phyloP scores from a whole-genome alignment of 805 yeast species.

The Lipomyces lipofer region DNA sequence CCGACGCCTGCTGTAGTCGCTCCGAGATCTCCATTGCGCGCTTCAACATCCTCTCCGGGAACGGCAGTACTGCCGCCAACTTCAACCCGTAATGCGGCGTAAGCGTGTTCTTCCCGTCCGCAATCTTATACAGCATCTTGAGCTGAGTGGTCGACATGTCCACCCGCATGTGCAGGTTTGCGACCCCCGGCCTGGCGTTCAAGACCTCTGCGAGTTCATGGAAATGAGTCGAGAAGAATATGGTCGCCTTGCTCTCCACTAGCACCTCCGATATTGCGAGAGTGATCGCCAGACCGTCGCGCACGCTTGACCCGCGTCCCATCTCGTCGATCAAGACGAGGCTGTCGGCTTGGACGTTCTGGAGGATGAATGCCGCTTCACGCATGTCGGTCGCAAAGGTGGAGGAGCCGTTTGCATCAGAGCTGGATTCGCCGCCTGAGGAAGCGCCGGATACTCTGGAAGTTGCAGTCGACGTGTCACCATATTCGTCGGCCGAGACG shows the following conservation, averaged over 20 bases:
- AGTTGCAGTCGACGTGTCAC: constrained; percentile 39
- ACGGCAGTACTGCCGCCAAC: constrained; percentile 16
- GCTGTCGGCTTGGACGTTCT: constrained; percentile 38
- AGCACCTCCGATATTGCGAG: constrained; percentile 47
- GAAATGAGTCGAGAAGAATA: constrained; percentile 51
- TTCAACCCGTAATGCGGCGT: constrained; percentile 17
- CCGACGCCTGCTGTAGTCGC: not conserved
- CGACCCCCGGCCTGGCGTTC: constrained; percentile 41
- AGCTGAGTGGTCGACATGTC: constrained; percentile 22
- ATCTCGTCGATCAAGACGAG: constrained; percentile 56
- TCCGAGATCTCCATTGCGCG: constrained; percentile 14
- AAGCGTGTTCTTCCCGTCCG: constrained; percentile 10
- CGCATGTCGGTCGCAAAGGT: constrained; percentile 51
- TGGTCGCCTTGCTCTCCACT: constrained; percentile 36
- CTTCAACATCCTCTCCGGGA: constrained; percentile 10
- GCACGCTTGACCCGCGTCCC: constrained; percentile 54
- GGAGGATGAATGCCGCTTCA: constrained; percentile 49
- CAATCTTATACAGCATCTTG: constrained; percentile 24
- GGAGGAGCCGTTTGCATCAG: constrained; percentile 42
- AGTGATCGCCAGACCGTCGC: constrained; percentile 57
- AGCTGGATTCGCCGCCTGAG: constrained; percentile 43
- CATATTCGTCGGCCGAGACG: constrained; percentile 18
- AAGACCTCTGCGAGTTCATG: constrained; percentile 45
- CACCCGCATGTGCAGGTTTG: constrained; percentile 44
- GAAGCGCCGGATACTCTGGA: too few species aligned